phyloP scores from a whole-genome alignment of 179 eudicot genomes.

The Corrigiola litoralis region DNA sequence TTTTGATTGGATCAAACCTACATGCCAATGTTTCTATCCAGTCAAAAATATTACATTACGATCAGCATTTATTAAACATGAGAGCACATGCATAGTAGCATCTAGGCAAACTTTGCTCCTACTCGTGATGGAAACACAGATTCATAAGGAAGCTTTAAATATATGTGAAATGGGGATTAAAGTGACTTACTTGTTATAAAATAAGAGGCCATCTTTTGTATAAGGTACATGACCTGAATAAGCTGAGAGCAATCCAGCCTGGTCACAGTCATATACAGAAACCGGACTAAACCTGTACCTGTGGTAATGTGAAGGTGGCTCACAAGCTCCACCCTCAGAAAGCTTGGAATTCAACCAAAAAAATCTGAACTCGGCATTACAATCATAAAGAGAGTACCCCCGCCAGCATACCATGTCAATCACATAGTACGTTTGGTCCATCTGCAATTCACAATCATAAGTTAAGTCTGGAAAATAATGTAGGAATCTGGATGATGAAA shows the following conservation, averaged over 20 bases:
- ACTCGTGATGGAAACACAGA: too few relatives aligned
- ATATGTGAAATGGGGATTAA: not conserved
- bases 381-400: slow-evolving; percentile 85
- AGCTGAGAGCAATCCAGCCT: slow-evolving; percentile 66
- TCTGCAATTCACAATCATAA: slow-evolving; percentile 38
- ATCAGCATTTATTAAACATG: too few relatives aligned
- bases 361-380: slow-evolving; percentile 91
- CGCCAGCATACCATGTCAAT: slow-evolving; percentile 93
- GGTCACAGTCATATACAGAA: slow-evolving; percentile 75
- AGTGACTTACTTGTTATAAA: slow-evolving; percentile 72
- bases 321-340: slow-evolving; percentile 79
- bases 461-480: not conserved
- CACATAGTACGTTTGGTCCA: slow-evolving; percentile 90
- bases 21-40: too few relatives aligned
- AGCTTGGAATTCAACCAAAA: slow-evolving; percentile 96
- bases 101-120: too few relatives aligned
- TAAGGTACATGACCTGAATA: slow-evolving; percentile 67
- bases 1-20: too few relatives aligned
- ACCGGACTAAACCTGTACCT: slow-evolving; percentile 62
- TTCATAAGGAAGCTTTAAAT: too few relatives aligned
- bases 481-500: not conserved
- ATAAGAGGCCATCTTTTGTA: slow-evolving; percentile 83
- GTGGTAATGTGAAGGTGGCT: slow-evolving; percentile 76
- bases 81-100: too few relatives aligned
- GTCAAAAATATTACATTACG: too few relatives aligned